phyloP scores from a whole-genome alignment of 2,329 filamentous ascomycete species.

The Pseudopithomyces maydicus region DNA sequence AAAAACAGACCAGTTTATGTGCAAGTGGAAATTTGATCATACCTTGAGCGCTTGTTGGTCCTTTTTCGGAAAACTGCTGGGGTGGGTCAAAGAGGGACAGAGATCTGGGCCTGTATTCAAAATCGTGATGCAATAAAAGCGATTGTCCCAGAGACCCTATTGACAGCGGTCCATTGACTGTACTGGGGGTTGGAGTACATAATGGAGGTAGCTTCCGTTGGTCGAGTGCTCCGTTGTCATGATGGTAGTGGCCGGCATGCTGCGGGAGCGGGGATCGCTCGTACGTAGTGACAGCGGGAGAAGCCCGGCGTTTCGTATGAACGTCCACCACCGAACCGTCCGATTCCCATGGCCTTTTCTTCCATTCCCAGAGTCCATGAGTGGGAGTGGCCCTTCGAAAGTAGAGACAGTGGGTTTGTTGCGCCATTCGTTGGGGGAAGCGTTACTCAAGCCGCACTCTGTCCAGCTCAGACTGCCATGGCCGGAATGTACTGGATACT shows the following conservation, averaged over 20 bases:
- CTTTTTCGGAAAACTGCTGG: conserved; percentile 18
- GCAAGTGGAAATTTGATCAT: conserved; percentile 12
- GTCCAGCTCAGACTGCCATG: conserved; percentile 12
- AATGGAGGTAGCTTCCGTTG: conserved; percentile 31
- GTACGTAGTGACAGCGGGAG: conserved; percentile 16
- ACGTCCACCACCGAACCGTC: conserved; percentile 19
- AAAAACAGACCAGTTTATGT: conserved; percentile 2
- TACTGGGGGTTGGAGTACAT: conserved; percentile 21
- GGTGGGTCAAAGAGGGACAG: conserved; percentile 28
- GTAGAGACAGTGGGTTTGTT: conserved; percentile 18
- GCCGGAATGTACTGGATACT: conserved; percentile 11
- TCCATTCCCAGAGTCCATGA: conserved; percentile 34
- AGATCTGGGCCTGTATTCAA: conserved; percentile 21
- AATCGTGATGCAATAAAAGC: conserved; percentile 11
- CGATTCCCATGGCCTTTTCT: conserved; percentile 41
- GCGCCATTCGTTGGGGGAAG: conserved; percentile 32
- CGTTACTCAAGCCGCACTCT: conserved; percentile 15
- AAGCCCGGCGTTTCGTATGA: conserved; percentile 23
- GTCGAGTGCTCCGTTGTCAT: conserved; percentile 21
- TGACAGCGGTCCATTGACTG: conserved; percentile 18
- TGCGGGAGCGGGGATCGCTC: conserved; percentile 32
- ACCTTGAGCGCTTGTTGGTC: conserved; percentile 21
- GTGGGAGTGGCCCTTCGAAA: conserved; percentile 24
- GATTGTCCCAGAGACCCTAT: conserved; percentile 12
- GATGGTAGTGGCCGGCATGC: conserved; percentile 30